Evolutionary conservation across 768 basidiomycete genomes (phyloP).

Genomic region (Lanmaoa pseudosensibilis): DNA sequence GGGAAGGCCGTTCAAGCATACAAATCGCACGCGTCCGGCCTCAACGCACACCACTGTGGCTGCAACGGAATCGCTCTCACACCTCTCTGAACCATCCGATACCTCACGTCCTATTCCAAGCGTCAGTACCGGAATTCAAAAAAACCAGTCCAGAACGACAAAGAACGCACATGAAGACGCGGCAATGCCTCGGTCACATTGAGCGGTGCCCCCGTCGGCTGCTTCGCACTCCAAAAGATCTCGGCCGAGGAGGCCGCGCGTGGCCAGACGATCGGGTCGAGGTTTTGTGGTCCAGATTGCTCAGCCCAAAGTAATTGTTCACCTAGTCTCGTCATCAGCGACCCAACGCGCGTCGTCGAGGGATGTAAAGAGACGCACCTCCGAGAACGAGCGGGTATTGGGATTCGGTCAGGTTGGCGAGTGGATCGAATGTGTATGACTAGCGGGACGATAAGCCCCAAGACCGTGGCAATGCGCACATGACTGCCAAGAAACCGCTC

Average conservation of each 20-base stretch:
- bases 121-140: not conserved
- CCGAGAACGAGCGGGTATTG: constrained; percentile 41
- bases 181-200: constrained; percentile 43
- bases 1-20: constrained; percentile 10
- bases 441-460: constrained; percentile 13
- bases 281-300: constrained; percentile 43
- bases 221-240: constrained; percentile 52
- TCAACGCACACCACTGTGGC: constrained; percentile 56
- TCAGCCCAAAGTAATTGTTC: constrained; percentile 48
- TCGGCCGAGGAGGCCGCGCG: constrained; percentile 48
- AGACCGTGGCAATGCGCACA: not conserved
- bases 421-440: constrained; percentile 53
- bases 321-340: constrained; percentile 20
- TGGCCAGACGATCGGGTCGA: constrained; percentile 50
- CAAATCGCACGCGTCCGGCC: constrained; percentile 47
- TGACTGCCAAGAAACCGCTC: constrained; percentile 13
- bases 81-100: constrained; percentile 50
- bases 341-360: not conserved
- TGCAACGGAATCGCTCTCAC: constrained; percentile 50
- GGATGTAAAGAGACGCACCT: constrained; percentile 17
- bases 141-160: rapidly evolving
- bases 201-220: constrained; percentile 36
- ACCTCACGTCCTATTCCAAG: constrained; percentile 38
- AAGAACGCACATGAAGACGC: constrained; percentile 41
- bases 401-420: constrained; percentile 38